phyloP scores from a whole-genome alignment of 768 basidiomycete genomes.

The Hemileccinum rubropunctum region DNA sequence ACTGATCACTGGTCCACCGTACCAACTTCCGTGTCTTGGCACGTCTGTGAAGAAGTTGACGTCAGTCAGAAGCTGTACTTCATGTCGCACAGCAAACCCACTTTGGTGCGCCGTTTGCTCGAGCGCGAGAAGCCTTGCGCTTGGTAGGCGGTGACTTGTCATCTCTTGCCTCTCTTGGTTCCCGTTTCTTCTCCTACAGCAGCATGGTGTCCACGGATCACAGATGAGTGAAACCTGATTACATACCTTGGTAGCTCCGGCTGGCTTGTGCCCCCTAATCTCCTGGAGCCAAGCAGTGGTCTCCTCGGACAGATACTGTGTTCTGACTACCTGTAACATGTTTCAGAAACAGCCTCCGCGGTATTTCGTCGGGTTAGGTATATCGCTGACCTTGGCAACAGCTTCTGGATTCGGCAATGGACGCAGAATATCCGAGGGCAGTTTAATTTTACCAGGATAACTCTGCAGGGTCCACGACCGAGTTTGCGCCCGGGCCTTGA shows the following conservation, averaged over 20 bases:
- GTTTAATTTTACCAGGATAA: conserved; percentile 75
- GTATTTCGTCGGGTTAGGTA: background rate
- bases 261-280: conserved; percentile 37
- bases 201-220: conserved; percentile 7
- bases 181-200: conserved; percentile 38
- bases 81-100: conserved; percentile 9
- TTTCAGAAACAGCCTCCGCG: background rate
- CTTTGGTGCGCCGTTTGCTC: conserved; percentile 28
- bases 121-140: conserved; percentile 46
- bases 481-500: conserved; percentile 59
- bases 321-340: conserved; percentile 57
- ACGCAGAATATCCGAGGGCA: conserved; percentile 82
- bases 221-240: background rate
- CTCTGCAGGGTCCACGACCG: conserved; percentile 76
- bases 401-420: conserved; percentile 64
- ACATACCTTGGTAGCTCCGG: conserved; percentile 27
- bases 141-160: conserved; percentile 49
- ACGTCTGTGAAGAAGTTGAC: conserved; percentile 15
- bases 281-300: conserved; percentile 57
- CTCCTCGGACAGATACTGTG: conserved; percentile 63
- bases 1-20: conserved; percentile 33
- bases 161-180: conserved; percentile 44
- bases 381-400: conserved; percentile 53
- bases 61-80: conserved; percentile 7
- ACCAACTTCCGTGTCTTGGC: conserved; percentile 27